Evolutionary conservation across 768 basidiomycete genomes (phyloP), one percentile per base, ranked within the genome.

Genomic region (Epithele typhae): DNA sequence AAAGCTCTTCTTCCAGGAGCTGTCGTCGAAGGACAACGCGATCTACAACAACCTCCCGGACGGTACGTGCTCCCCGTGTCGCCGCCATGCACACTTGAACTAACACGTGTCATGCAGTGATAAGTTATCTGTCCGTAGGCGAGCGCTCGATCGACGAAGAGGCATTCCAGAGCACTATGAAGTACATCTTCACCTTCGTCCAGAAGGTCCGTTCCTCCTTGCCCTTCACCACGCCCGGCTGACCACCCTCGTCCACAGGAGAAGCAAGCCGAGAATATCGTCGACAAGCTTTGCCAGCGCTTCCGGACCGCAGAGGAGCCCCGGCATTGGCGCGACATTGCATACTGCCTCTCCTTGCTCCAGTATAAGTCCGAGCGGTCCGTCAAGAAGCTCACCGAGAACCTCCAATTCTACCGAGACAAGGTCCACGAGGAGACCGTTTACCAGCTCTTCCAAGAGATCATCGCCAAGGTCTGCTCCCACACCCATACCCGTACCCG

Each of bases 41-140:
- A 94, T 99, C 47, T 97, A 98, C 64, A 98, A 98, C 67, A 99
- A 99, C 64, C 67, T 99, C 57, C 96, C 94, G 2, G 96, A 99
- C 68, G 88, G 90, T 89, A 58, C 25, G 82, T 49, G 47, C 19
- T 7, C 5, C 19, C 11, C 10, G 11, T 34, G n/a, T n/a, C n/a
- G n/a, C n/a, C n/a, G n/a, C n/a, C n/a, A n/a, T n/a, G n/a, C n/a
- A n/a, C n/a, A n/a, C n/a, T n/a, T n/a, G n/a, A n/a, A n/a, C n/a
- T n/a, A n/a, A n/a, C n/a, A n/a, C n/a, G n/a, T n/a, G n/a, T n/a
- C n/a, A n/a, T n/a, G 32, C 51, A 92, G 89, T 99, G 41, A 98
- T 99, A 69, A 92, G 89, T 59, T 94, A 98, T 62, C 67, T 99
- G 21, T 94, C 91, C 1, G 81, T 85, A 11, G 95, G 96, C 7